A percentile compares a stretch with the other conserved stretches of the same genome.
Conservation (phyloP, 441 rosid species). For the Capsella rubella region DNA sequence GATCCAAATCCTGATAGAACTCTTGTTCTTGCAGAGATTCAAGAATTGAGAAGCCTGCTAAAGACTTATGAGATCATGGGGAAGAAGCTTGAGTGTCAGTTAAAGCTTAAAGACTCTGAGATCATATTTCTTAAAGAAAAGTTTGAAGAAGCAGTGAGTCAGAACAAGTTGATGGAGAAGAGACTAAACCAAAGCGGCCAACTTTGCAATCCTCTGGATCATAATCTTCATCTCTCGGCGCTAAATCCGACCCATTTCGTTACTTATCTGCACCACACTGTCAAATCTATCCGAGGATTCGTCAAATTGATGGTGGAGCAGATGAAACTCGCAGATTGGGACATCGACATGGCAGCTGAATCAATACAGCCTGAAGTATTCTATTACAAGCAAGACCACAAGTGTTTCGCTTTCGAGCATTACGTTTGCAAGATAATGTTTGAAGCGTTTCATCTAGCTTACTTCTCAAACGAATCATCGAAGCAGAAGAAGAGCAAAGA, state of each 20-base stretch:
- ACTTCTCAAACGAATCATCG: slow-evolving; percentile 54
- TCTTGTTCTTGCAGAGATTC: slow-evolving; percentile 65
- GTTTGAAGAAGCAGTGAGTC: slow-evolving; percentile 54
- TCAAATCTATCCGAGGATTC: slow-evolving; percentile 71
- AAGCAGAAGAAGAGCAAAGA: slow-evolving; percentile 34
- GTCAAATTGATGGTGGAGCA: slow-evolving; percentile 63
- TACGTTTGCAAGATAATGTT: slow-evolving; percentile 78
- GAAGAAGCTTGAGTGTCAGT: slow-evolving; percentile 73
- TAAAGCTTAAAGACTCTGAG: slow-evolving; percentile 79
- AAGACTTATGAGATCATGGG: slow-evolving; percentile 71
- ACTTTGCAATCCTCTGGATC: slow-evolving; percentile 46
- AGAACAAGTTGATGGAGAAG: slow-evolving; percentile 62
- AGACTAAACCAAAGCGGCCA: slow-evolving; percentile 63
- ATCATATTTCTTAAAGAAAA: slow-evolving; percentile 64
- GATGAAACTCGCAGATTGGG: slow-evolving; percentile 77
- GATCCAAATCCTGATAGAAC: slow-evolving; percentile 62
- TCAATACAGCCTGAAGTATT: slow-evolving; percentile 57
- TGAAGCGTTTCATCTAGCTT: slow-evolving; percentile 63
- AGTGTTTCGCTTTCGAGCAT: slow-evolving; percentile 76
- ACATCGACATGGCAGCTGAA: slow-evolving; percentile 63
- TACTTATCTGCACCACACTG: slow-evolving; percentile 57
- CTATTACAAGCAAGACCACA: slow-evolving; percentile 68
- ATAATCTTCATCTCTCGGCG: slow-evolving; percentile 55
- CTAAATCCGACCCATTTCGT: slow-evolving; percentile 59
- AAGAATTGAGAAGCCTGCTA: slow-evolving; percentile 67